Evolutionary conservation across 1,284 basidiomycete genomes (phyloP), one percentile per base, ranked within the genome.

Genomic region (Irpex sp.): DNA sequence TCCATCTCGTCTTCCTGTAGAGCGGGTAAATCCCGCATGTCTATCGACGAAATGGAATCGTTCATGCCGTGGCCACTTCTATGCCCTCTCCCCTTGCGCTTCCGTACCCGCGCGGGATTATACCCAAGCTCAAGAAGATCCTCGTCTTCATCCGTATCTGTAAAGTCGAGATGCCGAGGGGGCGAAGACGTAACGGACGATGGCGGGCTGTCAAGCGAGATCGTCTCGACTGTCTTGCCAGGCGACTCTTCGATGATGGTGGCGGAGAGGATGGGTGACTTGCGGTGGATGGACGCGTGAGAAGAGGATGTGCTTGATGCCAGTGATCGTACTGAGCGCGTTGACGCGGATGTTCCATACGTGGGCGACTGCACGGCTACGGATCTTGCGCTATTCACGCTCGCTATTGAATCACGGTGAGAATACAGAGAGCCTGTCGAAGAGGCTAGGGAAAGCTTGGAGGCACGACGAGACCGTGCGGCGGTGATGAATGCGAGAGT

Each of bases 21-120:
- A 4, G 73, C 71, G 31, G 81, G 74, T 15, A 82, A 71, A 65
- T 82, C 80, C 34, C 72, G 74, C 64, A 84, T 79, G 60, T 76
- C 72, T 26, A 84, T 78, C 34, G 78, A 80, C 26, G 74, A 71
- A 47, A 75, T 70, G 5, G 73, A 73, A 60, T 79, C 74, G 48
- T 67, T 64, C 51, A 61, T 61, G 5, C 62, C 65, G 19, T 57
- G 57, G 6, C 21, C 51, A 5, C 58, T 31, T 26, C 56, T 49
- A 52, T 62, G 62, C 11, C 58, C 56, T 4, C 36, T 40, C 17
- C 34, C n/a, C 17, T 44, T 37, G 15, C 62, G 51, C 34, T 37
- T 60, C 7, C 68, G 68, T 56, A 66, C 38, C 40, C 60, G 13
- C 0, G 67, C 66, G 7, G 66, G 64, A 0, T 36, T 59, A 6